Conservation (phyloP, 1,139 yeast genomes). For the Geotrichum citri-aurantii region DNA sequence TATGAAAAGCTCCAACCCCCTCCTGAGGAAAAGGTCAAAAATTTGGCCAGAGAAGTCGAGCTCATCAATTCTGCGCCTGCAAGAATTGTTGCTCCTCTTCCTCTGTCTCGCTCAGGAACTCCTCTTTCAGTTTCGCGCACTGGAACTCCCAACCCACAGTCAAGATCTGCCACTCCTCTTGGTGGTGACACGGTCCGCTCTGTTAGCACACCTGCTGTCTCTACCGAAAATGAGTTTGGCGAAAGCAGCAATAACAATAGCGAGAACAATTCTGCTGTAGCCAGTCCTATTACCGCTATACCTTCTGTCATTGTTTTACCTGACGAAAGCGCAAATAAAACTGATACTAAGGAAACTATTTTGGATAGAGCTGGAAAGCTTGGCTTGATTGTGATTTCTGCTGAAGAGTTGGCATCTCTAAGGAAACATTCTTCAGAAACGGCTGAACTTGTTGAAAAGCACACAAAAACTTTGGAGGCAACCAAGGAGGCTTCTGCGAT, state of each 20-base stretch:
- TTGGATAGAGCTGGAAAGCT: slow-evolving; percentile 5
- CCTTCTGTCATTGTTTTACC: not conserved
- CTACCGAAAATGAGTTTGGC: not conserved
- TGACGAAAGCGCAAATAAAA: not conserved
- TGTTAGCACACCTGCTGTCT: not conserved
- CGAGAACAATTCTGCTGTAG: not conserved
- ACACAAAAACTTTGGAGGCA: slow-evolving; percentile 1
- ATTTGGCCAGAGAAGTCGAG: slow-evolving; percentile 19
- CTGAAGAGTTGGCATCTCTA: slow-evolving; percentile 6
- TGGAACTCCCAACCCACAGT: slow-evolving; percentile 1
- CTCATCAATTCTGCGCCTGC: slow-evolving; percentile 3
- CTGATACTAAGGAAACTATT: not conserved
- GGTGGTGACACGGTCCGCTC: not conserved
- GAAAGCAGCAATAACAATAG: not conserved
- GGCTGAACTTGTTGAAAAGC: slow-evolving; percentile 3
- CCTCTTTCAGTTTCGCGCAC: slow-evolving; percentile 1
- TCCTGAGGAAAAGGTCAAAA: slow-evolving; percentile 15
- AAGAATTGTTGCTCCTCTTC: not conserved
- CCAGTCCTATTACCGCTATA: not conserved
- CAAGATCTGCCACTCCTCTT: slow-evolving; percentile 9
- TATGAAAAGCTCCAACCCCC: slow-evolving; percentile 24
- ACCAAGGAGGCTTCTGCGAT: slow-evolving; percentile 3
- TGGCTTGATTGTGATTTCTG: slow-evolving; percentile 9
- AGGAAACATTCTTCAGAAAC: not conserved
- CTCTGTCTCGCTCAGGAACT: slow-evolving; percentile 1